phyloP scores from a whole-genome alignment of 495 filamentous ascomycete genomes.

The Daldinia vernicosa region DNA sequence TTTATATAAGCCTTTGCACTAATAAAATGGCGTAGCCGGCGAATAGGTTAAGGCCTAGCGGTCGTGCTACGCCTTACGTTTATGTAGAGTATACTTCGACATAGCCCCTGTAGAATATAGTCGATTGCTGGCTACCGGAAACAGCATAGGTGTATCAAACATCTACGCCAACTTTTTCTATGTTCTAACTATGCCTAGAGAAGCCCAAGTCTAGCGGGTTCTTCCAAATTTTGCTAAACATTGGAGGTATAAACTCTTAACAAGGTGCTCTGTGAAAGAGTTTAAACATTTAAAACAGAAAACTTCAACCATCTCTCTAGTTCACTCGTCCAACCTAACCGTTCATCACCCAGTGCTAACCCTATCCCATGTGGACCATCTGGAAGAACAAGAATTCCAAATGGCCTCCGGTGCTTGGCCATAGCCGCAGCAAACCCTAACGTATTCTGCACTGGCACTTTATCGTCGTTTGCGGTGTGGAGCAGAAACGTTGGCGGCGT shows the following conservation, averaged over 20 bases:
- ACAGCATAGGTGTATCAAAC: neutral
- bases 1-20: too few relatives aligned
- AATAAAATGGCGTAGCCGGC: too few relatives aligned
- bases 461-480: conserved; percentile 29
- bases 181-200: neutral
- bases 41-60: too few relatives aligned
- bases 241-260: neutral
- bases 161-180: neutral
- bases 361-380: conserved; percentile 28
- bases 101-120: conserved; percentile 42
- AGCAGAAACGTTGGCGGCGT: conserved; percentile 34
- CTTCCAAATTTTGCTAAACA: neutral
- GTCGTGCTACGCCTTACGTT: too few relatives aligned
- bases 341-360: conserved; percentile 7
- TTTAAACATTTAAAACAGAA: neutral
- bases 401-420: conserved; percentile 11
- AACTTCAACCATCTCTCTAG: conserved; percentile 22
- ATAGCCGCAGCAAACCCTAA: conserved; percentile 19
- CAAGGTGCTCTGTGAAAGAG: neutral
- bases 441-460: conserved; percentile 23
- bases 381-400: conserved; percentile 16
- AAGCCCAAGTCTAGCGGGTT: neutral
- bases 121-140: neutral
- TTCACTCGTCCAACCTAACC: conserved; percentile 15
- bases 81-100: too few relatives aligned